Evolutionary conservation across 2,329 filamentous ascomycete species (phyloP).

Genomic region (Aspergillus brasiliensis): DNA sequence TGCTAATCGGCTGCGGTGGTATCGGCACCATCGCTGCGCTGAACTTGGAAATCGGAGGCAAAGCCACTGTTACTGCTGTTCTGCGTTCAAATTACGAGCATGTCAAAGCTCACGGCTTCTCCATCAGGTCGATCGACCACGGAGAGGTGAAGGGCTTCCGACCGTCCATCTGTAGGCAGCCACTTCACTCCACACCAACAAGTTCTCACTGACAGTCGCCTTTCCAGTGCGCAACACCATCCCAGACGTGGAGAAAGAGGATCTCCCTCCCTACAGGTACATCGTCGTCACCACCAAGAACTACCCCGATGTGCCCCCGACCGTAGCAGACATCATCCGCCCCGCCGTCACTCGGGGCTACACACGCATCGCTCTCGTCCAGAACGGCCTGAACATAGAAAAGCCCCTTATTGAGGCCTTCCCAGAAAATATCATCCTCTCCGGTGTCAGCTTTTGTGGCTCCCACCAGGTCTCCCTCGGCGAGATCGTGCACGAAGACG

Average conservation of each 20-base stretch:
- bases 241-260: slow-evolving; percentile 43
- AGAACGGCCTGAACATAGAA: slow-evolving; percentile 67
- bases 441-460: slow-evolving; percentile 56
- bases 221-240: slow-evolving; percentile 50
- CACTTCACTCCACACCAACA: not conserved
- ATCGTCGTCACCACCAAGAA: slow-evolving; percentile 63
- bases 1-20: slow-evolving; percentile 60
- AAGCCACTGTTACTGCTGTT: slow-evolving; percentile 56
- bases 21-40: slow-evolving; percentile 62
- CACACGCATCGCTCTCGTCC: slow-evolving; percentile 59
- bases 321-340: slow-evolving; percentile 51
- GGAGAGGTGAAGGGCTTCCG: slow-evolving; percentile 49
- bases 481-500: slow-evolving; percentile 55
- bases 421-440: slow-evolving; percentile 55
- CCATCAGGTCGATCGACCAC: slow-evolving; percentile 59
- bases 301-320: slow-evolving; percentile 56
- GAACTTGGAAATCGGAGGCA: slow-evolving; percentile 55
- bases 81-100: slow-evolving; percentile 59
- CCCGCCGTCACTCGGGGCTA: slow-evolving; percentile 55
- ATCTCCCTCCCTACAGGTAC: slow-evolving; percentile 51
- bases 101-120: slow-evolving; percentile 55
- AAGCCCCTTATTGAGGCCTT: slow-evolving; percentile 54
- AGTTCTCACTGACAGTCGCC: not conserved
- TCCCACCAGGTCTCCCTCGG: slow-evolving; percentile 52
- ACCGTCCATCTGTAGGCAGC: slow-evolving; percentile 43